Percentiles rank a stretch among this genome's conserved stretches.
These are phyloP conservation scores for Babesia gibsoni DNA, from an alignment of 169 alveolate species.

Conservation along the genomic window DNA sequence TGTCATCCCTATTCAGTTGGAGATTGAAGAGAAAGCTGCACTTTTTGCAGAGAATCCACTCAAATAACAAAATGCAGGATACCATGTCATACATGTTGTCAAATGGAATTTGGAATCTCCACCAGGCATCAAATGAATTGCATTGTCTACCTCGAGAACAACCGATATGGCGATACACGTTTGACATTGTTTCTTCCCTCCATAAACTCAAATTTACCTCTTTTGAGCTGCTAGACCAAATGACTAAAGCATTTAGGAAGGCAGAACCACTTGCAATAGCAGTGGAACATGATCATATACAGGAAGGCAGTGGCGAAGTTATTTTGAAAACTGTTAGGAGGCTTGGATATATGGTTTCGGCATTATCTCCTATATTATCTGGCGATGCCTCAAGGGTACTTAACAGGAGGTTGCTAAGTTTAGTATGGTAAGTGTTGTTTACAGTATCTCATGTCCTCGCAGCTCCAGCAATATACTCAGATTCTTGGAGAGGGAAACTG, in stretches of 20 bases:
- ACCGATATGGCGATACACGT: slow-evolving; percentile 15
- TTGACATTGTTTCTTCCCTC: slow-evolving; percentile 14
- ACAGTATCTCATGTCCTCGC: neutral
- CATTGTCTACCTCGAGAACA: neutral
- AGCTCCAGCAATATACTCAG: neutral
- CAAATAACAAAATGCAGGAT: slow-evolving; percentile 1
- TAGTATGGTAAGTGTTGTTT: neutral
- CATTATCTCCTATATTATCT: neutral
- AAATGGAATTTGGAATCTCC: slow-evolving; percentile 36
- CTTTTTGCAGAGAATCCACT: neutral
- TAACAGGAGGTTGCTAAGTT: neutral
- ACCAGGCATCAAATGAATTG: neutral
- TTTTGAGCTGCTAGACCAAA: slow-evolving; percentile 1
- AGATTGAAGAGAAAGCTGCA: slow-evolving; percentile 8
- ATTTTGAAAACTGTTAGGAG: neutral
- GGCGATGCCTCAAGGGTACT: slow-evolving; percentile 9
- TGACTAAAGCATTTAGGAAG: neutral
- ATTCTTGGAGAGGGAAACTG: neutral
- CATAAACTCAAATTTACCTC: slow-evolving; percentile 27
- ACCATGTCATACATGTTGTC: slow-evolving; percentile 16
- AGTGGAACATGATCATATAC: too few relatives aligned
- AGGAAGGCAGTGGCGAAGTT: neutral
- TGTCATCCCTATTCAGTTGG: slow-evolving; percentile 25
- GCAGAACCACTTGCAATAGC: neutral
- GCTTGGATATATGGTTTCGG: slow-evolving; percentile 4